These are phyloP conservation scores for Solanum chacoense DNA, from an alignment of 305 asterid species.

Conservation along the genomic window DNA sequence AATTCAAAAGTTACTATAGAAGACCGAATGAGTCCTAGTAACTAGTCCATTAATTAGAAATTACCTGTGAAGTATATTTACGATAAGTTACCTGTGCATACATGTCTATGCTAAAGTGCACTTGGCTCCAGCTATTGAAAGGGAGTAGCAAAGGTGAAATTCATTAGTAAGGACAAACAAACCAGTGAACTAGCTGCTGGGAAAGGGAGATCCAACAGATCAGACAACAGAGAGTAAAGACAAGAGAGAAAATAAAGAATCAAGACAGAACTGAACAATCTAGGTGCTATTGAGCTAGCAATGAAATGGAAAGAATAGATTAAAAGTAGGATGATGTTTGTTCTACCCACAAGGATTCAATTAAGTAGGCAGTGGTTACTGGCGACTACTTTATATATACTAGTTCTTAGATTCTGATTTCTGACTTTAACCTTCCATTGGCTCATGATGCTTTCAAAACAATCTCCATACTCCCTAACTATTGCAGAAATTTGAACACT, in stretches of 20 bases:
- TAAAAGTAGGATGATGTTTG: not conserved
- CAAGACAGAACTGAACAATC: not conserved
- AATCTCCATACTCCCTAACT: not conserved
- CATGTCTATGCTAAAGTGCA: not conserved
- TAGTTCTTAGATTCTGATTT: not conserved
- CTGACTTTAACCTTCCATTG: not conserved
- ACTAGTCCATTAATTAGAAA: not conserved
- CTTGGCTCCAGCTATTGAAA: not conserved
- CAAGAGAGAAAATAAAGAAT: not conserved
- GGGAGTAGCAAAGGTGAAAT: not conserved
- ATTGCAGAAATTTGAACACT: not conserved
- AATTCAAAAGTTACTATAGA: not conserved
- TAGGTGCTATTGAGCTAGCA: not conserved
- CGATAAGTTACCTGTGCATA: not conserved
- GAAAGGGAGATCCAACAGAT: not conserved
- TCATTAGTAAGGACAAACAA: not conserved
- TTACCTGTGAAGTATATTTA: not conserved
- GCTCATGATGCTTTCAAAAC: not conserved
- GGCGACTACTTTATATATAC: not conserved
- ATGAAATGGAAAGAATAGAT: not conserved
- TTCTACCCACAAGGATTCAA: not conserved
- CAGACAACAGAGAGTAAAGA: not conserved
- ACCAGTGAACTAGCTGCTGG: not conserved
- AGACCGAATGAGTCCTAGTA: not conserved
- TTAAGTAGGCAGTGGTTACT: not conserved